These are phyloP conservation scores for Microstegium vimineum DNA, from an alignment of 176 grass and related monocot genomes.

Conservation along the genomic window DNA sequence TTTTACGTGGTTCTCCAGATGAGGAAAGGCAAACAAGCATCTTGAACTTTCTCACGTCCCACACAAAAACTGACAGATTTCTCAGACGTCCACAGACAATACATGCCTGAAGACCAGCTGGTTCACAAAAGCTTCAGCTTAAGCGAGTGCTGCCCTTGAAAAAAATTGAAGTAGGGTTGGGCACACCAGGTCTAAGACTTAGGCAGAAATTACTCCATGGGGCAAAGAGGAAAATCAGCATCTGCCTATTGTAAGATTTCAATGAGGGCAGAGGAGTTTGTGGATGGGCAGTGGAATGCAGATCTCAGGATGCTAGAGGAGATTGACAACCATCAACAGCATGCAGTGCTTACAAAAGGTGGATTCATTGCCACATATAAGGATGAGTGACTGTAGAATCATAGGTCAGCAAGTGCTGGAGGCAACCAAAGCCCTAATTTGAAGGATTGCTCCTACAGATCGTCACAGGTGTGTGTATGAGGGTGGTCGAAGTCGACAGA, in stretches of 20 bases:
- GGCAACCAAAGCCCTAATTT: not conserved
- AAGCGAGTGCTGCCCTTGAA: not conserved
- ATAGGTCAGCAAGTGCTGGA: not conserved
- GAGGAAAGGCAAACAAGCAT: not conserved
- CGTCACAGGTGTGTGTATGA: not conserved
- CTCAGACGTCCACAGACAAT: not conserved
- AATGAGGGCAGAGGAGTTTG: not conserved
- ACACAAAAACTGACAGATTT: not conserved
- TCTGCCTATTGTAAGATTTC: not conserved
- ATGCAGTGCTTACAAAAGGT: not conserved
- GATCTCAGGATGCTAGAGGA: not conserved
- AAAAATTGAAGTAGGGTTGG: not conserved
- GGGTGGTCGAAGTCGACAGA: too few species aligned
- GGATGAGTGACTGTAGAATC: not conserved
- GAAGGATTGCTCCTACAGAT: not conserved
- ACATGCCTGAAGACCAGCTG: not conserved
- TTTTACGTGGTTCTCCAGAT: not conserved
- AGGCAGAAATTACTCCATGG: not conserved
- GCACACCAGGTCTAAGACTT: not conserved
- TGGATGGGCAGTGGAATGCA: not conserved
- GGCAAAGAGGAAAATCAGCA: not conserved
- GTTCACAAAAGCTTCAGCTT: not conserved
- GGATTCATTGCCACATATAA: not conserved
- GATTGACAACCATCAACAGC: not conserved
- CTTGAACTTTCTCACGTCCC: not conserved